Conservation (phyloP, 2,329 filamentous ascomycete species). For the Fusarium albosuccineum region DNA sequence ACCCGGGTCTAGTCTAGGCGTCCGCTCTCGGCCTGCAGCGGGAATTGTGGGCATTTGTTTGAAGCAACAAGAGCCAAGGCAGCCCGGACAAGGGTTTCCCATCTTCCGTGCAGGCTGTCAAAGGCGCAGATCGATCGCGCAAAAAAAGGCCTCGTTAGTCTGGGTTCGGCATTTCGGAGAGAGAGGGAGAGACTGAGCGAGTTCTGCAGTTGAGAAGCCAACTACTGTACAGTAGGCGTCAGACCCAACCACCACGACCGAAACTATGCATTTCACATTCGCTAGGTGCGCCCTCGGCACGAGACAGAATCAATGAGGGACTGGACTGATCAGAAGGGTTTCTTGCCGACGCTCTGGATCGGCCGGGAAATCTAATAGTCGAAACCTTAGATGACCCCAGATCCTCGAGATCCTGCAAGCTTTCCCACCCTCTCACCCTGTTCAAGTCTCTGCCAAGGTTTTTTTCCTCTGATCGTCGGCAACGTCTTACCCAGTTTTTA, state of each 20-base stretch:
- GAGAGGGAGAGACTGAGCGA: not conserved
- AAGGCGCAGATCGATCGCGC: constrained; percentile 17
- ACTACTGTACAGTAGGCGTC: constrained; percentile 2
- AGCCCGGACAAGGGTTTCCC: constrained; percentile 16
- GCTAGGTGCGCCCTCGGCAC: not conserved
- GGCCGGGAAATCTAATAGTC: constrained; percentile 34
- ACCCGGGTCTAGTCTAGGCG: not conserved
- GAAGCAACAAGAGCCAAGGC: not conserved
- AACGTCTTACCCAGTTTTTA: constrained; percentile 23
- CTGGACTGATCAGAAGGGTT: not conserved
- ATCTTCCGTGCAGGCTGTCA: constrained; percentile 16
- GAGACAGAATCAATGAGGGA: no score
- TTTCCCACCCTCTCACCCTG: constrained; percentile 17
- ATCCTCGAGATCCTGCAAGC: constrained; percentile 40
- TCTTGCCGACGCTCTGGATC: constrained; percentile 18
- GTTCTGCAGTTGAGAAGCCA: not conserved
- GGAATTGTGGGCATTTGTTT: no score
- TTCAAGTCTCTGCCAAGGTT: constrained; percentile 6
- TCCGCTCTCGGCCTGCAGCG: not conserved
- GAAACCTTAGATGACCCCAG: constrained; percentile 22
- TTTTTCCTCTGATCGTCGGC: constrained; percentile 15
- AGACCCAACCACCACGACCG: constrained; percentile 2
- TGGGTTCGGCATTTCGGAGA: not conserved
- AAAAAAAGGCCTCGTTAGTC: constrained; percentile 6
- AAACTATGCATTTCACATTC: not conserved